A percentile compares a stretch with the other conserved stretches of the same genome.
Conservation (phyloP, 2,329 filamentous ascomycete genomes). For the Hymenoscyphus repandus region DNA sequence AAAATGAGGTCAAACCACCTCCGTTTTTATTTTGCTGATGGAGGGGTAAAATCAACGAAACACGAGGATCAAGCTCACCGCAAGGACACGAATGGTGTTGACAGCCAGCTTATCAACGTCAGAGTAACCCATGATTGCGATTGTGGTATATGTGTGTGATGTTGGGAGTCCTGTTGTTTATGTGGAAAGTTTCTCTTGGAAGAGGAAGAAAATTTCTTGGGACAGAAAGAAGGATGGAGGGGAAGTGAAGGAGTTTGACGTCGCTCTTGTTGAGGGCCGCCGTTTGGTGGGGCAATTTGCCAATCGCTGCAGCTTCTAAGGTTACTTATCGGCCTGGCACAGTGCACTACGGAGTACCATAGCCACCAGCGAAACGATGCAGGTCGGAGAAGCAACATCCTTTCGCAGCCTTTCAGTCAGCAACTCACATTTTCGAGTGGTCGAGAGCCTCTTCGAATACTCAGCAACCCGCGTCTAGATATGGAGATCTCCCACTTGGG, state of each 20-base stretch:
- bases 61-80: slow-evolving; percentile 61
- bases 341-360: background rate
- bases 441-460: background rate
- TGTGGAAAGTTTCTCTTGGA: too few relatives aligned
- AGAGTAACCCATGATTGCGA: slow-evolving; percentile 69
- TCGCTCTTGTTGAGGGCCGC: background rate
- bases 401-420: too few relatives aligned
- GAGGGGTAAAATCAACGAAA: slow-evolving; percentile 31
- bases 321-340: too few relatives aligned
- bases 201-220: background rate
- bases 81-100: slow-evolving; percentile 96
- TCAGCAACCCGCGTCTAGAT: background rate
- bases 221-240: too few relatives aligned
- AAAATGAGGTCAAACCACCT: too few relatives aligned
- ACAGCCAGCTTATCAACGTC: slow-evolving; percentile 86
- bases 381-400: too few relatives aligned
- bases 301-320: too few relatives aligned
- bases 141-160: background rate
- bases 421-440: slow-evolving; percentile 2
- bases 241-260: background rate
- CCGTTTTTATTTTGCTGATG: slow-evolving; percentile 19
- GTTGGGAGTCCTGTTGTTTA: background rate
- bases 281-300: background rate
- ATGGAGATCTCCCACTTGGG: background rate
- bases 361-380: background rate